phyloP scores from a whole-genome alignment of 495 filamentous ascomycete genomes.

The Aspergillus sclerotioniger region DNA sequence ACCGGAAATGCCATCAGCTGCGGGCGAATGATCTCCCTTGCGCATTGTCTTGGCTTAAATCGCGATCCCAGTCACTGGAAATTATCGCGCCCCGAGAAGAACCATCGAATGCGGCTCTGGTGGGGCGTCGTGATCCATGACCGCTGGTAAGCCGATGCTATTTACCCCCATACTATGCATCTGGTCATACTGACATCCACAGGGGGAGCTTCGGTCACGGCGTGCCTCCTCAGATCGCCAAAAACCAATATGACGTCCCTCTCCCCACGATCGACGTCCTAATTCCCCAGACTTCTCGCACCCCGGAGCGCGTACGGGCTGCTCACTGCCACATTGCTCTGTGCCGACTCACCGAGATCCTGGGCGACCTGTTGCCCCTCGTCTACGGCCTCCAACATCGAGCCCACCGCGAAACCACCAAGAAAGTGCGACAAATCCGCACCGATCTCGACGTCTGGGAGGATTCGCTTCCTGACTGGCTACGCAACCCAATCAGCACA shows the following conservation, averaged over 20 bases:
- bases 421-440: slow-evolving; percentile 41
- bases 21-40: slow-evolving; percentile 48
- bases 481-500: slow-evolving; percentile 25
- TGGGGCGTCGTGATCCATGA: slow-evolving; percentile 56
- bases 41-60: slow-evolving; percentile 52
- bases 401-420: slow-evolving; percentile 40
- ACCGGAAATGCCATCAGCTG: slow-evolving; percentile 52
- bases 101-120: slow-evolving; percentile 49
- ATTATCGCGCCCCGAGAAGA: slow-evolving; percentile 46
- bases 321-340: slow-evolving; percentile 52
- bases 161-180: neutral
- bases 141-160: slow-evolving; percentile 38
- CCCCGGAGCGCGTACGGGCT: slow-evolving; percentile 42
- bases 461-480: slow-evolving; percentile 45
- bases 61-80: slow-evolving; percentile 50
- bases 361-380: slow-evolving; percentile 50
- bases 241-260: slow-evolving; percentile 54
- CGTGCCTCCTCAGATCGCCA: slow-evolving; percentile 48
- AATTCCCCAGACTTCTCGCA: slow-evolving; percentile 32
- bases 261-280: slow-evolving; percentile 44
- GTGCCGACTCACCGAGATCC: slow-evolving; percentile 50
- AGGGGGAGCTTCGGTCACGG: slow-evolving; percentile 55
- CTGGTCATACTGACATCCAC: slow-evolving; percentile 4
- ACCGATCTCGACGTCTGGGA: slow-evolving; percentile 49
- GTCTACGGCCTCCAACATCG: slow-evolving; percentile 49